These are phyloP conservation scores for Amborella trichopoda DNA, from an alignment of 164 flowering plant genomes.

Conservation along the genomic window DNA sequence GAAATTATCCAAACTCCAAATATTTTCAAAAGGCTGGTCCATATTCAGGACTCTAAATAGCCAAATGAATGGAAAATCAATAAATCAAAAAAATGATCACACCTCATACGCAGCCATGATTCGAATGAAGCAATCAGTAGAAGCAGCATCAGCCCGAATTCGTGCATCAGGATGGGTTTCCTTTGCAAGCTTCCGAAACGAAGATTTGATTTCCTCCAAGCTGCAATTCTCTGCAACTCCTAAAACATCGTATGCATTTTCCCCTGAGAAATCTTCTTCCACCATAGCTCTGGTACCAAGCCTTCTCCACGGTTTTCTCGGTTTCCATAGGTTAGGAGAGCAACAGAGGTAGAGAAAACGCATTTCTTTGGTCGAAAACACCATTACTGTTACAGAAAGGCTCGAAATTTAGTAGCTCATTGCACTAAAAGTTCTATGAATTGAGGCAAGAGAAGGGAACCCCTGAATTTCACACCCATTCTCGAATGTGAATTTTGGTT, in stretches of 20 bases:
- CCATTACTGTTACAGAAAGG: too few species aligned
- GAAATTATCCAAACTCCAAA: neutral
- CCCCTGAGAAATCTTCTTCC: conserved; percentile 24
- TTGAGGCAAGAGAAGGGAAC: too few species aligned
- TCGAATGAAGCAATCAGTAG: conserved; percentile 54
- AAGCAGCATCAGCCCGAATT: conserved; percentile 18
- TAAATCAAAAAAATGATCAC: neutral
- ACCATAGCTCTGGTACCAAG: too few species aligned
- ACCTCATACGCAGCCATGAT: conserved; percentile 94
- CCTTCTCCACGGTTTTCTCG: too few species aligned
- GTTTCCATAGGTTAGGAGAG: too few species aligned
- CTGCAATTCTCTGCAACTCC: conserved; percentile 57
- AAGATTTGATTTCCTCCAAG: conserved; percentile 63
- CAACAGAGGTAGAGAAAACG: too few species aligned
- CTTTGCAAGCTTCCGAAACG: conserved; percentile 76
- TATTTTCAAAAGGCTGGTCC: neutral
- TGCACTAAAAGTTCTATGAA: too few species aligned
- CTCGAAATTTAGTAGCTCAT: too few species aligned
- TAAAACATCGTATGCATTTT: conserved; percentile 62
- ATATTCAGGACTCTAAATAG: neutral
- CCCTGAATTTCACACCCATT: too few species aligned
- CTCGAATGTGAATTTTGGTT: too few species aligned
- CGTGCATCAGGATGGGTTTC: conserved; percentile 79
- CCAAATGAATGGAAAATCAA: neutral
- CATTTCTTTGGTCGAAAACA: too few species aligned